Conservation (phyloP, 2,329 filamentous ascomycete genomes). For the Trichoderma sp. region DNA sequence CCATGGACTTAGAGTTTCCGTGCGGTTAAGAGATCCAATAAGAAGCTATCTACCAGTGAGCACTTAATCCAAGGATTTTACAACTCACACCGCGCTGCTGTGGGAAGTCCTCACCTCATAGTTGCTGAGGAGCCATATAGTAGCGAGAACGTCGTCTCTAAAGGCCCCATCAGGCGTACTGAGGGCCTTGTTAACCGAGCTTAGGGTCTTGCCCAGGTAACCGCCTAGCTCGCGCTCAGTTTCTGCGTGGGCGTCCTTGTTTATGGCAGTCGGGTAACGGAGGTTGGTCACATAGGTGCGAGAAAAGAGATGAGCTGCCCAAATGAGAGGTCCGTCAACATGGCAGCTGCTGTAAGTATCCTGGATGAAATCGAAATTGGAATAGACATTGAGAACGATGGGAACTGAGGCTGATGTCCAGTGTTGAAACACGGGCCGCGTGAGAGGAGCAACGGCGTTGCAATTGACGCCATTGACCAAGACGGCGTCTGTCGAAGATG, state of each 20-base stretch:
- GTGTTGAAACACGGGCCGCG: slow-evolving; percentile 40
- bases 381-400: slow-evolving; percentile 46
- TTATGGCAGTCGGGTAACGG: slow-evolving; percentile 39
- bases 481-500: slow-evolving; percentile 20
- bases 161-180: slow-evolving; percentile 36
- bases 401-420: slow-evolving; percentile 47
- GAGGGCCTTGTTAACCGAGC: slow-evolving; percentile 46
- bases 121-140: slow-evolving; percentile 47
- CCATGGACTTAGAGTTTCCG: slow-evolving; percentile 41
- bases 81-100: too few species aligned
- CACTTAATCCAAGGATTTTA: background rate
- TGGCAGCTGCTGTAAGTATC: slow-evolving; percentile 35
- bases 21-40: slow-evolving; percentile 42
- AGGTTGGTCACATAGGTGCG: slow-evolving; percentile 47
- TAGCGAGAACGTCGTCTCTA: slow-evolving; percentile 45
- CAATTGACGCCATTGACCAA: background rate
- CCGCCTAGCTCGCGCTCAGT: slow-evolving; percentile 41
- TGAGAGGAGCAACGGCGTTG: slow-evolving; percentile 30
- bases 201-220: slow-evolving; percentile 45
- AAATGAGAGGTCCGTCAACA: slow-evolving; percentile 43
- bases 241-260: slow-evolving; percentile 35
- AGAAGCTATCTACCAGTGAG: slow-evolving; percentile 40
- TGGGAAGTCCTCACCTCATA: slow-evolving; percentile 41
- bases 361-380: slow-evolving; percentile 42
- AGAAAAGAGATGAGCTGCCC: slow-evolving; percentile 47